These are phyloP conservation scores for Liriodendron chinense DNA, from an alignment of 164 flowering plant species.

Conservation along the genomic window DNA sequence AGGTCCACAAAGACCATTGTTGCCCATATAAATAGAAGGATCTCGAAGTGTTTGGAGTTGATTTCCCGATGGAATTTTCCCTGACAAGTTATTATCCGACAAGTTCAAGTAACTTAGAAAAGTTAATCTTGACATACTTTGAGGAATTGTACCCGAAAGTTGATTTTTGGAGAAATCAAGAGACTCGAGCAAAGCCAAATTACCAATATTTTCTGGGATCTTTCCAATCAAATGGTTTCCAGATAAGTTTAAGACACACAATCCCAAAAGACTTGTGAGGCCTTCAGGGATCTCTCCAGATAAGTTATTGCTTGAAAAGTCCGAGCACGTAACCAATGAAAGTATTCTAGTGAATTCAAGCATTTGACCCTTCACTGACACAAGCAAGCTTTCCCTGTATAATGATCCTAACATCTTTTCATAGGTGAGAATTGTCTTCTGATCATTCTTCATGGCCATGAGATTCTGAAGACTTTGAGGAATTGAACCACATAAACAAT, in stretches of 20 bases:
- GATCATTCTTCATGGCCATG: too few species aligned
- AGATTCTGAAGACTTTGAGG: too few species aligned
- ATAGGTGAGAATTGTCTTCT: too few species aligned
- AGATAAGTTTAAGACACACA: slow-evolving; percentile 10
- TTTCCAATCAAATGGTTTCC: slow-evolving; percentile 1
- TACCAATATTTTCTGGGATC: slow-evolving; percentile 14
- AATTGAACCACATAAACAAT: too few species aligned
- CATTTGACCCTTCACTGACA: background rate
- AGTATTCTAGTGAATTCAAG: too few species aligned
- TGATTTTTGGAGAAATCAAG: slow-evolving; percentile 21
- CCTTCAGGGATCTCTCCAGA: slow-evolving; percentile 9
- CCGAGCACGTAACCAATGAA: background rate
- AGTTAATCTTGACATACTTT: slow-evolving; percentile 6
- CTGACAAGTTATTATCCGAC: slow-evolving; percentile 20
- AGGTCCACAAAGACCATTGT: slow-evolving; percentile 7
- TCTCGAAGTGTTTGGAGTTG: slow-evolving; percentile 15
- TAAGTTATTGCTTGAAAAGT: slow-evolving; percentile 17
- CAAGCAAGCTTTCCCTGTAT: background rate
- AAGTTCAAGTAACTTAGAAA: slow-evolving; percentile 19
- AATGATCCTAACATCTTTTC: background rate
- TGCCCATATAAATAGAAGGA: slow-evolving; percentile 13
- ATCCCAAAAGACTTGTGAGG: slow-evolving; percentile 7
- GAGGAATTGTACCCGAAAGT: slow-evolving; percentile 21
- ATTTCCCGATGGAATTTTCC: slow-evolving; percentile 18
- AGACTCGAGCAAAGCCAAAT: slow-evolving; percentile 9